A percentile compares a stretch with the other conserved stretches of the same genome.
Evolutionary conservation across 129 eudicot genomes (phyloP).

Genomic region (Pseudognaphalium luteoalbum): DNA sequence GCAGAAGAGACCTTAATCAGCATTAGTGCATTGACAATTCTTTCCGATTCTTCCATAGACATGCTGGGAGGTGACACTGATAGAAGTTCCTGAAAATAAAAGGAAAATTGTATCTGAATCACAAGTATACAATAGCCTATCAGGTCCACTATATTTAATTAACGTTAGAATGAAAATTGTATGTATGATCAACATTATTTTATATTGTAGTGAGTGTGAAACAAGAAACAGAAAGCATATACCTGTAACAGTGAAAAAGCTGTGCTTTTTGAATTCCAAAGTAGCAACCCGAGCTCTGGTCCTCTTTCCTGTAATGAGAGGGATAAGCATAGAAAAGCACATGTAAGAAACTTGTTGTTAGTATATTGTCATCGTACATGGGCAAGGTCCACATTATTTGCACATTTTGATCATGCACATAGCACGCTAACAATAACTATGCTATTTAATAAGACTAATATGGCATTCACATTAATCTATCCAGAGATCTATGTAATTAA

Average conservation of each 20-base stretch:
- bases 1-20: constrained; percentile 34
- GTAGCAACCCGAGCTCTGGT: constrained; percentile 10
- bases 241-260: constrained; percentile 15
- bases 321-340: background rate
- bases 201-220: too few species aligned
- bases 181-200: background rate
- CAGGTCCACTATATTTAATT: background rate
- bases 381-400: background rate
- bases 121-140: background rate
- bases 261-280: constrained; percentile 13
- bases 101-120: background rate
- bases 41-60: background rate
- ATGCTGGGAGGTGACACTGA: constrained; percentile 33
- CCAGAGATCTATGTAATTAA: background rate
- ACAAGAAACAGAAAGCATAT: background rate
- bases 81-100: constrained; percentile 34
- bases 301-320: constrained; percentile 15
- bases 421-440: background rate
- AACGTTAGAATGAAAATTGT: background rate
- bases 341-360: background rate
- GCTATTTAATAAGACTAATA: background rate
- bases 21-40: constrained; percentile 34
- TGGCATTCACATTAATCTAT: background rate
- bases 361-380: background rate
- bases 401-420: background rate